Percentiles rank a stretch among this genome's conserved stretches.
These are phyloP conservation scores for Letharia columbiana DNA, from an alignment of 495 filamentous ascomycete species.

Conservation along the genomic window DNA sequence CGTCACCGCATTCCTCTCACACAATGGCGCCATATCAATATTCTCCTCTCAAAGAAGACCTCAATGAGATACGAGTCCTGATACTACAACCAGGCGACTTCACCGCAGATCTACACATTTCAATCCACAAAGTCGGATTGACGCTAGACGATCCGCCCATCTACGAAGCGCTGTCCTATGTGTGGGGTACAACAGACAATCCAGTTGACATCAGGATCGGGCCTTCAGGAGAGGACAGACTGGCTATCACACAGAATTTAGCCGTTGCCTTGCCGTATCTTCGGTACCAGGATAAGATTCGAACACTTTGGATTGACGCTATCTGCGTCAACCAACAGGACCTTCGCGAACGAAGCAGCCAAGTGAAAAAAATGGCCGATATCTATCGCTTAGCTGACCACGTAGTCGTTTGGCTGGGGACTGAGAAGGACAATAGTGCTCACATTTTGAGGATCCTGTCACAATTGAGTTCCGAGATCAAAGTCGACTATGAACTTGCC, in stretches of 20 bases:
- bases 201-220: neutral
- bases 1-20: too few relatives aligned
- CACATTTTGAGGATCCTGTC: neutral
- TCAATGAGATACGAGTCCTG: too few relatives aligned
- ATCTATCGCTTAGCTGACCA: conserved; percentile 1
- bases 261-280: conserved; percentile 7
- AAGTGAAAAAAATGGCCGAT: conserved; percentile 11
- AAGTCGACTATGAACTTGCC: neutral
- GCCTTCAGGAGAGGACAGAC: too few relatives aligned
- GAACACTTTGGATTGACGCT: conserved; percentile 10
- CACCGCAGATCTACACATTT: neutral
- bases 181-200: conserved; percentile 9
- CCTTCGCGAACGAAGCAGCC: conserved; percentile 1
- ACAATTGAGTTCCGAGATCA: neutral
- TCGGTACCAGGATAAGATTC: neutral
- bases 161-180: conserved; percentile 18
- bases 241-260: neutral
- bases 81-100: too few relatives aligned
- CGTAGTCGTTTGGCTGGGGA: conserved; percentile 15
- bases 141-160: neutral
- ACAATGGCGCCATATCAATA: too few relatives aligned
- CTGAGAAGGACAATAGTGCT: conserved; percentile 8
- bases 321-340: conserved; percentile 9
- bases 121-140: neutral
- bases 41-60: too few relatives aligned